phyloP scores from a whole-genome alignment of 805 yeast species.

The Metschnikowia continentalis region DNA sequence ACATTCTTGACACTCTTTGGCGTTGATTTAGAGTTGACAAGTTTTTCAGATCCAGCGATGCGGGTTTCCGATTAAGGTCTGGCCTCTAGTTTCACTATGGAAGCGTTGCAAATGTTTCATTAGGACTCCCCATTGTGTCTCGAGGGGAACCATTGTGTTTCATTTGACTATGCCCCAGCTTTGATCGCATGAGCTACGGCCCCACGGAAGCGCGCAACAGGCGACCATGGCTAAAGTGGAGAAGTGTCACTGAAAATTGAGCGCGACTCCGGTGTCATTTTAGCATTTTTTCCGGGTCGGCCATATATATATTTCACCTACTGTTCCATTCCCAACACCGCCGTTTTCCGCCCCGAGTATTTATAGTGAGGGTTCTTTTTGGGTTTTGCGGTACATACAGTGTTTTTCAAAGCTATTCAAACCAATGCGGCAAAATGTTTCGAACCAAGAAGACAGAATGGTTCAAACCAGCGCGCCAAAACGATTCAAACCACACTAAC shows the following conservation, averaged over 20 bases:
- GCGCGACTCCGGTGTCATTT: constrained; percentile 5
- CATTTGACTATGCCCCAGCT: neutral
- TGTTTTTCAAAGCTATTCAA: too few species aligned
- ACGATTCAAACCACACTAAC: too few species aligned
- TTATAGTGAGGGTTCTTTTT: too few species aligned
- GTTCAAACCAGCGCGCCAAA: too few species aligned
- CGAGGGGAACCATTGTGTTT: neutral
- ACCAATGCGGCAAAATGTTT: too few species aligned
- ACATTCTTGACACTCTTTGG: too few species aligned
- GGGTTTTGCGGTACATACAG: too few species aligned
- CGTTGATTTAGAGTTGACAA: neutral
- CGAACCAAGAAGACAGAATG: too few species aligned
- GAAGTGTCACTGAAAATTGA: constrained; percentile 3
- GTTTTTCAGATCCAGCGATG: neutral
- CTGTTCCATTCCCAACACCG: neutral
- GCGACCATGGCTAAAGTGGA: constrained; percentile 1
- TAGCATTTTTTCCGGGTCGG: constrained; percentile 4
- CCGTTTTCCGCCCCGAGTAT: constrained; percentile 5
- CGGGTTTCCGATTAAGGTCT: too few species aligned
- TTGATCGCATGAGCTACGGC: constrained; percentile 4
- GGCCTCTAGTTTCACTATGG: too few species aligned
- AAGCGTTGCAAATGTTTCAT: too few species aligned
- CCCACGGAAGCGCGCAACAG: constrained; percentile 5
- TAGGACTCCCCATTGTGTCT: too few species aligned
- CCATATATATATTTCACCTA: constrained; percentile 2